phyloP scores from a whole-genome alignment of 2,329 filamentous ascomycete genomes.

The Xylaria sp. region DNA sequence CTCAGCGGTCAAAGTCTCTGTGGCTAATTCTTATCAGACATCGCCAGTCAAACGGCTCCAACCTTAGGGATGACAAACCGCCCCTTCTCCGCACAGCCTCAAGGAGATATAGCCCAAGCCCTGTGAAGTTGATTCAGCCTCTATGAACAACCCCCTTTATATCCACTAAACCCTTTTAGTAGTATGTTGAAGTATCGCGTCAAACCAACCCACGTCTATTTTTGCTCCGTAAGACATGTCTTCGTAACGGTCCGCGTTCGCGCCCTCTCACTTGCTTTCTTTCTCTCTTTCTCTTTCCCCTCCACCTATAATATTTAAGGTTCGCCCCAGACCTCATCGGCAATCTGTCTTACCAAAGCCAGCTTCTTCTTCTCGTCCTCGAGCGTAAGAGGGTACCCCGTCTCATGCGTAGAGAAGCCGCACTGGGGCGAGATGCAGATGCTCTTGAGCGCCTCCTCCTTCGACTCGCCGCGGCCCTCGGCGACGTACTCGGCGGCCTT shows the following conservation, averaged over 20 bases:
- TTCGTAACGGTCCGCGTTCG: background rate
- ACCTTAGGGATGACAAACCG: background rate
- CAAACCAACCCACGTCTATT: constrained; percentile 9
- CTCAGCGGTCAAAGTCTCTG: background rate
- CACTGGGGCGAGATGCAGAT: constrained; percentile 77
- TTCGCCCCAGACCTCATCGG: constrained; percentile 76
- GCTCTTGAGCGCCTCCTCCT: constrained; percentile 75
- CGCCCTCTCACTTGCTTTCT: background rate
- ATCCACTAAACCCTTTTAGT: constrained; percentile 24
- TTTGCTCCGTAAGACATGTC: background rate
- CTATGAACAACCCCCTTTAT: constrained; percentile 23
- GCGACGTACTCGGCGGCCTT: constrained; percentile 75
- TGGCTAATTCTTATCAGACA: background rate
- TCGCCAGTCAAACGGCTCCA: constrained; percentile 7
- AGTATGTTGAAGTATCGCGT: constrained; percentile 42
- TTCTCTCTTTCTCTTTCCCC: background rate
- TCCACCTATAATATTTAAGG: constrained; percentile 43
- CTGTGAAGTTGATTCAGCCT: constrained; percentile 46
- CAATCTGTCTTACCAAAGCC: constrained; percentile 75
- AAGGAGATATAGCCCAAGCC: constrained; percentile 5
- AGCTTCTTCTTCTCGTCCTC: constrained; percentile 81
- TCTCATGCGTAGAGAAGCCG: constrained; percentile 79
- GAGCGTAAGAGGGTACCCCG: constrained; percentile 74
- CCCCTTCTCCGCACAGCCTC: background rate
- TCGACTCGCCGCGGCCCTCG: constrained; percentile 71